Percentiles rank a stretch among this genome's conserved stretches.
Evolutionary conservation across 2,329 filamentous ascomycete species (phyloP).

Genomic region (Talaromyces pinophilus): DNA sequence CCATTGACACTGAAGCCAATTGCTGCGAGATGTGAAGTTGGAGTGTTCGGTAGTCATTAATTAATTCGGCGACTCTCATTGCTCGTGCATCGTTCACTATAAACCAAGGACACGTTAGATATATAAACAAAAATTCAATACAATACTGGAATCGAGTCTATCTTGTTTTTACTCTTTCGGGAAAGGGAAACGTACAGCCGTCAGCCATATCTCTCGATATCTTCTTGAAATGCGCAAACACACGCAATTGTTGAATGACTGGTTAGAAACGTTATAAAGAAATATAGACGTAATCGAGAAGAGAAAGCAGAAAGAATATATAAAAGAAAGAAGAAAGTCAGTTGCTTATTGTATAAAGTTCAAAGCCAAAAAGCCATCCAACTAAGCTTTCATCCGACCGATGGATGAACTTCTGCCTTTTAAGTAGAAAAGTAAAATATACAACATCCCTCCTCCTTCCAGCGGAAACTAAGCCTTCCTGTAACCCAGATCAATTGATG

Average conservation of each 20-base stretch:
- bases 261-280: not conserved
- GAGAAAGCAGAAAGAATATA: conserved; percentile 9
- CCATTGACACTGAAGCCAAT: conserved; percentile 52
- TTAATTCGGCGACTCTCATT: conserved; percentile 63
- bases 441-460: not conserved
- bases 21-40: conserved; percentile 61
- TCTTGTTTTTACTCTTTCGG: conserved; percentile 14
- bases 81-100: conserved; percentile 65
- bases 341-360: conserved; percentile 11
- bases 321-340: conserved; percentile 2
- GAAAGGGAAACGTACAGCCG: conserved; percentile 51
- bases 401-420: conserved; percentile 10
- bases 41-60: conserved; percentile 64
- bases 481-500: conserved; percentile 2
- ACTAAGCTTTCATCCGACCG: not conserved
- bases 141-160: not conserved
- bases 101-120: conserved; percentile 11
- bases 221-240: conserved; percentile 12
- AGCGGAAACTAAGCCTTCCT: not conserved
- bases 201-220: conserved; percentile 51
- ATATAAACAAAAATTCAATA: not conserved
- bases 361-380: conserved; percentile 5
- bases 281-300: not conserved
- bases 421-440: conserved; percentile 13
- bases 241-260: conserved; percentile 8